Evolutionary conservation across 2,329 filamentous ascomycete species (phyloP).

Genomic region (Fusarium citri): DNA sequence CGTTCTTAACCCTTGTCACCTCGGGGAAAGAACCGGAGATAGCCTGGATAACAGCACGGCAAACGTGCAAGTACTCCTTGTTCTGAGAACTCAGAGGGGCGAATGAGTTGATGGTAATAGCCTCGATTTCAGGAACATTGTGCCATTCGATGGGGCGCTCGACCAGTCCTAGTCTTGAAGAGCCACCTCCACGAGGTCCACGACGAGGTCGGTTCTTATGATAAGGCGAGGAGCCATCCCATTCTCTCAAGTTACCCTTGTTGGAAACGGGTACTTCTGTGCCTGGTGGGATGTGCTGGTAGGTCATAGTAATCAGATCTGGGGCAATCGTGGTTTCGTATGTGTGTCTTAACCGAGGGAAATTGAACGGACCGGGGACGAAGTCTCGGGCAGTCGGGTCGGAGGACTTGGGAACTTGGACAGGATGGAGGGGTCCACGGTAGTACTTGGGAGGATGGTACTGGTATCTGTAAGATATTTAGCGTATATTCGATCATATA

Average conservation of each 20-base stretch:
- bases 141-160: conserved; percentile 81
- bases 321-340: conserved; percentile 87
- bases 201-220: conserved; percentile 90
- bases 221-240: conserved; percentile 93
- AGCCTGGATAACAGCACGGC: conserved; percentile 84
- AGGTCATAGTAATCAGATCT: conserved; percentile 89
- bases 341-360: conserved; percentile 88
- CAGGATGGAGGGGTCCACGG: conserved; percentile 90
- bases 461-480: conserved; percentile 77
- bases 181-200: conserved; percentile 79
- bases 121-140: conserved; percentile 85
- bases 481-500: conserved; percentile 1
- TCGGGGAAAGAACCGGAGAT: conserved; percentile 82
- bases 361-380: conserved; percentile 88
- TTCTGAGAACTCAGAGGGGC: conserved; percentile 78
- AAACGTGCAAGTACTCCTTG: conserved; percentile 81
- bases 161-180: conserved; percentile 74
- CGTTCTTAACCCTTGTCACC: conserved; percentile 75
- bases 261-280: conserved; percentile 62
- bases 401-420: conserved; percentile 87
- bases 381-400: conserved; percentile 91
- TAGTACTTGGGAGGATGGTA: conserved; percentile 95
- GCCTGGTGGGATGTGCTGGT: conserved; percentile 86
- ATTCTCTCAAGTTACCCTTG: conserved; percentile 78
- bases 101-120: conserved; percentile 82